Base-by-base conservation (phyloP, 331 rosid genomes). In the Arachis monticola region DNA sequence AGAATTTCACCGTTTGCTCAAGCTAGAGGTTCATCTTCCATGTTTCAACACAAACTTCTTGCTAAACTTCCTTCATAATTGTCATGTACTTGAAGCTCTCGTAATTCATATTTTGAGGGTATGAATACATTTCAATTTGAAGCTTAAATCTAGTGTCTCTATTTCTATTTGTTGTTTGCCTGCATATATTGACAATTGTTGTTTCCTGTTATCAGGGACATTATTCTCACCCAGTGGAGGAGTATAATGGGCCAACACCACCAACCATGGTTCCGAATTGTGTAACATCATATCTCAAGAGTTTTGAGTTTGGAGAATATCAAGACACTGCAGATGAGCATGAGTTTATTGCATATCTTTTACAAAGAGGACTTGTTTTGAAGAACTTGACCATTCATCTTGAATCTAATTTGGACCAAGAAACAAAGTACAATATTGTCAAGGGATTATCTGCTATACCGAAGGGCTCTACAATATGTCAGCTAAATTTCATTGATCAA, bases 261-360 rank as follows among this genome's bases (percentile, higher is more conserved):
- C 64, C 81, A 50, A 11, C 27, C 27, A 60, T 1, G 60, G 70
- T 40, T 69, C 76, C 76, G 52, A 9, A 59, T 3, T 77, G 81
- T 51, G 40, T 77, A 4, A 2, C 3, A 11, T 59, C 64, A 10
- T 50, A 59, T 10, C 31, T 77, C 8, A 48, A 22, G 13, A 1
- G 3, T n/a, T 2, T 61, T 51, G 7, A 70, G 10, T 50, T 41
- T 9, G 8, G 1, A 52, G 42, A 50, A 61, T 77, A 27, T 52
- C 14, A 2, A 40, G 72, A 57, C 67, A 51, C 0, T 30, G 10
- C 7, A 62, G 48, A 52, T n/a, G 72, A 69, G 46, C 17, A 27
- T 4, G 45, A n/a, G n/a, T 52, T 69, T 51, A 3, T 4, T 3
- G 30, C 14, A 1, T 69, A 77, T 69, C 0, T 77, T 61, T 47